phyloP scores from a whole-genome alignment of 2,329 filamentous ascomycete genomes.

The Plenodomus tracheiphilus region DNA sequence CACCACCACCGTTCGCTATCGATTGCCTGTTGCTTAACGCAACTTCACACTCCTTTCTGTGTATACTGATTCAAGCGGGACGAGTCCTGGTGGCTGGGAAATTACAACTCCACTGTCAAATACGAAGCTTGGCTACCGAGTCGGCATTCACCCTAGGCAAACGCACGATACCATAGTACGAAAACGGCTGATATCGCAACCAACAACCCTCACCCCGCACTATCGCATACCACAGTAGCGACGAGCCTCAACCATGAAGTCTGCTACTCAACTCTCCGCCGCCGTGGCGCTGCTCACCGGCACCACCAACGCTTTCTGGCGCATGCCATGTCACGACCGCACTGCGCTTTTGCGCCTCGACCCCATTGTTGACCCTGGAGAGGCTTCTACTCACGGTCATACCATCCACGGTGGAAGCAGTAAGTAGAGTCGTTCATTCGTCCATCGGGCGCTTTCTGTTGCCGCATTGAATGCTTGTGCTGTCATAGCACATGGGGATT shows the following conservation, averaged over 20 bases:
- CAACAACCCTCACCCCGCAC: constrained; percentile 3
- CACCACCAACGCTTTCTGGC: constrained; percentile 66
- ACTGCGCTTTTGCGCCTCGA: constrained; percentile 63
- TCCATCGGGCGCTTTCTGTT: background rate
- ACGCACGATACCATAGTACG: constrained; percentile 3
- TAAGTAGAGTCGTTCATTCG: constrained; percentile 54
- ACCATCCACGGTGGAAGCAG: constrained; percentile 48
- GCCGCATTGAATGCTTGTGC: background rate
- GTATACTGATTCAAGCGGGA: constrained; percentile 19
- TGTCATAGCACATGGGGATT: background rate
- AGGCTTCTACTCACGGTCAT: constrained; percentile 36
- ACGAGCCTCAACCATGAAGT: constrained; percentile 32
- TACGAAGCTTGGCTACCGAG: background rate
- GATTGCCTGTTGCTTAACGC: constrained; percentile 16
- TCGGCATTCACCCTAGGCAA: constrained; percentile 8
- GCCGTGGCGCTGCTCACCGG: constrained; percentile 40
- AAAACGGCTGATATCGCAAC: constrained; percentile 2
- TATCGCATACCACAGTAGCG: constrained; percentile 5
- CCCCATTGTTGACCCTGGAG: constrained; percentile 42
- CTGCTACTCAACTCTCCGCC: constrained; percentile 28
- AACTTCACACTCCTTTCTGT: constrained; percentile 34
- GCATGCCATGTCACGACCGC: constrained; percentile 68
- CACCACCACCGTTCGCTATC: constrained; percentile 31
- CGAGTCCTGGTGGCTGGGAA: constrained; percentile 35
- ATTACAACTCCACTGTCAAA: constrained; percentile 8